phyloP scores from a whole-genome alignment of 768 basidiomycete species.

The Pholiota molesta region DNA sequence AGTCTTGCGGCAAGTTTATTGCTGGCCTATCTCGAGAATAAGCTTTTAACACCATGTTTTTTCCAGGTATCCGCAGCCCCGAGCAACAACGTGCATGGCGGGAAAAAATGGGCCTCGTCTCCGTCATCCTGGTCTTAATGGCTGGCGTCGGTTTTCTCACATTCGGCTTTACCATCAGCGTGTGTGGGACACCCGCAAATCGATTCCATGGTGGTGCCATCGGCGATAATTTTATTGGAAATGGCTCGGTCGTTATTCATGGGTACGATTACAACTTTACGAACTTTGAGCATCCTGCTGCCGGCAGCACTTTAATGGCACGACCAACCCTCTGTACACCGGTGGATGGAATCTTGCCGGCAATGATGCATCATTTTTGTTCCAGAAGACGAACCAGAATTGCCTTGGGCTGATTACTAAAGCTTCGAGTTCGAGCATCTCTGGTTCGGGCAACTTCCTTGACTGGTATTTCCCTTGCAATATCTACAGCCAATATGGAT shows the following conservation, averaged over 20 bases:
- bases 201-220: slow-evolving; percentile 82
- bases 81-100: slow-evolving; percentile 98
- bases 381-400: slow-evolving; percentile 88
- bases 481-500: slow-evolving; percentile 74
- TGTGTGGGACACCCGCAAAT: slow-evolving; percentile 87
- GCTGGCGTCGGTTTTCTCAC: slow-evolving; percentile 95
- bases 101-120: slow-evolving; percentile 94
- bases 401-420: slow-evolving; percentile 80
- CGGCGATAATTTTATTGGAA: slow-evolving; percentile 69
- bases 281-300: slow-evolving; percentile 81
- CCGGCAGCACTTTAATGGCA: slow-evolving; percentile 71
- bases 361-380: slow-evolving; percentile 92
- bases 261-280: slow-evolving; percentile 94
- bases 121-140: slow-evolving; percentile 83
- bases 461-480: slow-evolving; percentile 99
- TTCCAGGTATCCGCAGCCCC: slow-evolving; percentile 79
- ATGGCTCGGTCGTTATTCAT: slow-evolving; percentile 88
- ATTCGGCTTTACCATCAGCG: slow-evolving; percentile 94
- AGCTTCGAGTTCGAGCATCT: slow-evolving; percentile 71
- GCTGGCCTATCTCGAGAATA: not conserved
- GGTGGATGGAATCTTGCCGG: slow-evolving; percentile 79
- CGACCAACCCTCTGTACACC: slow-evolving; percentile 80
- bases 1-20: slow-evolving; percentile 68
- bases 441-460: slow-evolving; percentile 57
- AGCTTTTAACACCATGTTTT: not conserved